Conservation (phyloP, 176 grass and related monocot genomes). For the Carex myosuroides region DNA sequence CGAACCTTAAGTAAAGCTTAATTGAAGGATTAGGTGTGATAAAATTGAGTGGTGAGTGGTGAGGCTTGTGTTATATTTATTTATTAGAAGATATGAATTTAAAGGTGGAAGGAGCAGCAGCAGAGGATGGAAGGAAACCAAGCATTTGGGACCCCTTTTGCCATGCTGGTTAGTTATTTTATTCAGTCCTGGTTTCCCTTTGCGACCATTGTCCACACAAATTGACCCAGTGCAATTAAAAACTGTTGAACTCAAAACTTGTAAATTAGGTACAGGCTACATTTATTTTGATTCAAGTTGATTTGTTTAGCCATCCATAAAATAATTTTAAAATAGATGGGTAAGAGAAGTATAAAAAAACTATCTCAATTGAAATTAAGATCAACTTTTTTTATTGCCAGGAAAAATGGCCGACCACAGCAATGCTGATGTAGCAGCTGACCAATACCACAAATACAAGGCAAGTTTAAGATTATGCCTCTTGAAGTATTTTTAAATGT, state of each 20-base stretch:
- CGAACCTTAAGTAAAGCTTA: too few relatives aligned
- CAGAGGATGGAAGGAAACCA: conserved; percentile 67
- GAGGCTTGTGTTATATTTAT: too few relatives aligned
- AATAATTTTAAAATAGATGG: background rate
- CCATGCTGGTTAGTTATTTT: conserved; percentile 35
- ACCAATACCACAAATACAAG: conserved; percentile 80
- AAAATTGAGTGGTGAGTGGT: background rate
- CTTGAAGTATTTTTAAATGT: background rate
- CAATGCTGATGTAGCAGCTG: conserved; percentile 49
- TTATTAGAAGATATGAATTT: background rate
- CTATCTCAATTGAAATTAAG: background rate
- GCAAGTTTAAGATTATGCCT: conserved; percentile 17
- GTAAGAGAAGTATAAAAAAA: background rate
- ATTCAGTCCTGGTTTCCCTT: background rate
- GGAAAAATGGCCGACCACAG: conserved; percentile 31
- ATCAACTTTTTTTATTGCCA: conserved; percentile 10
- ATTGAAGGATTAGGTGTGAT: background rate
- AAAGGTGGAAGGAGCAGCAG: conserved; percentile 53
- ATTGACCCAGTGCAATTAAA: background rate
- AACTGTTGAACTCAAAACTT: background rate
- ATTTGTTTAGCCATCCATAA: background rate
- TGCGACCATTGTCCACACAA: background rate
- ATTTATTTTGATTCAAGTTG: background rate
- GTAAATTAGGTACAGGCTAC: background rate
- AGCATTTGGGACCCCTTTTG: conserved; percentile 70